Conservation (phyloP, 345 rosid genomes). For the Zanthoxylum bungeanum region DNA sequence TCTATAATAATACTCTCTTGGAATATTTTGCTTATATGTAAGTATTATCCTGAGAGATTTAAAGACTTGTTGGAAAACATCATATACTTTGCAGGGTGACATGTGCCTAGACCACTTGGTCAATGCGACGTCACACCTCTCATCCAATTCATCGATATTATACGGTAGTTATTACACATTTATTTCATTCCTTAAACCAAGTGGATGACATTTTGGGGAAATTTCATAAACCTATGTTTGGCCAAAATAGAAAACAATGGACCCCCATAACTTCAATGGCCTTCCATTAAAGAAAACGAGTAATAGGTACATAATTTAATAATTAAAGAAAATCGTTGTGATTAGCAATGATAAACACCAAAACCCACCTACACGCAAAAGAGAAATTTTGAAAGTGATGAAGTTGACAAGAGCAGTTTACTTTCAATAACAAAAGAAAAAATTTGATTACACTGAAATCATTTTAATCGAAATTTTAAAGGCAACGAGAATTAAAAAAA, state of each 20-base stretch:
- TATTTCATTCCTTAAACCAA: neutral
- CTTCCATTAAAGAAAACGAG: neutral
- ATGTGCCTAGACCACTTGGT: neutral
- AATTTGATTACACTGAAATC: neutral
- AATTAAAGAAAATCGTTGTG: neutral
- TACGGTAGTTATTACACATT: neutral
- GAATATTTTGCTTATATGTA: neutral
- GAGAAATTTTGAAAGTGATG: neutral
- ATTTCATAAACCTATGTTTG: neutral
- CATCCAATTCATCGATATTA: neutral
- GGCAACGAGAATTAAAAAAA: neutral
- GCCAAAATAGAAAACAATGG: neutral
- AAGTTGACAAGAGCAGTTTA: neutral
- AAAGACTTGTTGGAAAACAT: neutral
- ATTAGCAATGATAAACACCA: neutral
- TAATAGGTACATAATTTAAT: neutral
- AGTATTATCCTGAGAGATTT: neutral
- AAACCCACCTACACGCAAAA: neutral
- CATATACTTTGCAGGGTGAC: neutral
- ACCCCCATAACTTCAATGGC: neutral
- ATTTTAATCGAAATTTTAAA: neutral
- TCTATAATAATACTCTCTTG: neutral
- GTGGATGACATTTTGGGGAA: neutral
- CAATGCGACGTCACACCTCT: neutral
- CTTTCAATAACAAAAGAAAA: neutral